A percentile compares a stretch with the other conserved stretches of the same genome.
phyloP scores from a whole-genome alignment of 495 filamentous ascomycete genomes.

The Aspergillus saccharolyticus region DNA sequence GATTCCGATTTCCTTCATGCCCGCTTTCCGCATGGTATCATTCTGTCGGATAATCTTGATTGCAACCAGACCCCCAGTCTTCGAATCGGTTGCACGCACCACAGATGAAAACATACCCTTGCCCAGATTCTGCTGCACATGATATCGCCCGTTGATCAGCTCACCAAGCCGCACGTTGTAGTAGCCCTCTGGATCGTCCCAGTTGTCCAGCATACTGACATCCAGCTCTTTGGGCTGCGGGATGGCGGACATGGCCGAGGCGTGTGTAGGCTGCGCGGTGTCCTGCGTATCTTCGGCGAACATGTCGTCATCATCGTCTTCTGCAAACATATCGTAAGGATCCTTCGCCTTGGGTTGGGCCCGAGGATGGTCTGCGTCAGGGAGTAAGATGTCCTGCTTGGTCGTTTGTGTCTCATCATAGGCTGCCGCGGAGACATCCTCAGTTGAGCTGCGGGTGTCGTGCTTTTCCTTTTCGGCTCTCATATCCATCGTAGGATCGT shows the following conservation, averaged over 20 bases:
- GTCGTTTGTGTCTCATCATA: constrained; percentile 58
- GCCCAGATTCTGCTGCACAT: constrained; percentile 80
- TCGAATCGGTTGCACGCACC: constrained; percentile 80
- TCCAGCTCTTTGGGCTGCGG: constrained; percentile 62
- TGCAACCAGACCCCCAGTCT: constrained; percentile 65
- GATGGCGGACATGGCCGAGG: constrained; percentile 44
- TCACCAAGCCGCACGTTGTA: constrained; percentile 90
- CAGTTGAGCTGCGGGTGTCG: constrained; percentile 53
- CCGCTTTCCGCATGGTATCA: constrained; percentile 86
- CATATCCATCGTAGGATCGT: constrained; percentile 92
- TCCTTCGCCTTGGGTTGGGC: constrained; percentile 41
- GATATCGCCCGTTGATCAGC: constrained; percentile 80
- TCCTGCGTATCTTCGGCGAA: constrained; percentile 63
- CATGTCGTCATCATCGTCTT: constrained; percentile 85
- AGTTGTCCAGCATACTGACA: constrained; percentile 83
- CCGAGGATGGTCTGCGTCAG: constrained; percentile 33
- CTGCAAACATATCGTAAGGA: constrained; percentile 94
- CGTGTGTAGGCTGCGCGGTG: constrained; percentile 32
- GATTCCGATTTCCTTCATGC: constrained; percentile 91
- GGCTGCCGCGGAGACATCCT: constrained; percentile 52
- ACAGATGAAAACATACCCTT: constrained; percentile 95
- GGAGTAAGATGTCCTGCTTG: constrained; percentile 53
- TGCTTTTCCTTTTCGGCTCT: constrained; percentile 76
- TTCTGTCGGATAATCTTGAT: constrained; percentile 95
- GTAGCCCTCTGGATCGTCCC: constrained; percentile 91